A percentile compares a stretch with the other conserved stretches of the same genome.
phyloP scores from a whole-genome alignment of 257 asterid species.

The Mentha longifolia region DNA sequence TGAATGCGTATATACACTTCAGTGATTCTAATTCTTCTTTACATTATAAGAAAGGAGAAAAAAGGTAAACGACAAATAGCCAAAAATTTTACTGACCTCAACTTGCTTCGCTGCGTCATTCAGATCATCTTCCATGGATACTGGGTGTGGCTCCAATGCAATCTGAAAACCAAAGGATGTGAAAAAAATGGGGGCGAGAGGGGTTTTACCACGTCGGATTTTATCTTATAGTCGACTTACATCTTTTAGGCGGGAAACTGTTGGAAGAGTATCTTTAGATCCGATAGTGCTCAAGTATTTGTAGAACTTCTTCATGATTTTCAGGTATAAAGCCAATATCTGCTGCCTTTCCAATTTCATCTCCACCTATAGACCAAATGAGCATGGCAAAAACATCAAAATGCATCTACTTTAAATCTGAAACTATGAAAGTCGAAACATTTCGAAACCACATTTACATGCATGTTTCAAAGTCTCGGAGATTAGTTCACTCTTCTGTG shows the following conservation, averaged over 20 bases:
- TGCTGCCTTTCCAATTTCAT: slow-evolving; percentile 78
- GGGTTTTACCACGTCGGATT: not conserved
- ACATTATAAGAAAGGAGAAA: not conserved
- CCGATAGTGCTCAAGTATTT: slow-evolving; percentile 51
- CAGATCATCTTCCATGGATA: slow-evolving; percentile 88
- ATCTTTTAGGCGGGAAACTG: slow-evolving; percentile 60
- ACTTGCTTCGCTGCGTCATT: slow-evolving; percentile 70
- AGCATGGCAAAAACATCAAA: not conserved
- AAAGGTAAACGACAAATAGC: not conserved
- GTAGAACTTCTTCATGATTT: slow-evolving; percentile 77
- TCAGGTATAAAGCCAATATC: slow-evolving; percentile 61
- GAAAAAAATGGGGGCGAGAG: not conserved
- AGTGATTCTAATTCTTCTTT: not conserved
- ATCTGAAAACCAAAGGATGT: slow-evolving; percentile 46
- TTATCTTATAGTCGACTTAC: slow-evolving; percentile 45
- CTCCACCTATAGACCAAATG: slow-evolving; percentile 59
- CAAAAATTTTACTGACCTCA: slow-evolving; percentile 49
- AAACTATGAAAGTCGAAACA: not conserved
- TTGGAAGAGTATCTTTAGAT: slow-evolving; percentile 51
- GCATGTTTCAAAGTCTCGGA: not conserved
- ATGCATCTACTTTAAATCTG: not conserved
- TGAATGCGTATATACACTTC: not conserved
- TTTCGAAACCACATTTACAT: slow-evolving; percentile 4
- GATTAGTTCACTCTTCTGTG: not conserved
- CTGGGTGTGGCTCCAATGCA: slow-evolving; percentile 68